Evolutionary conservation across 108 stramenopile species (phyloP).

Genomic region (Nitzschia putrida): DNA sequence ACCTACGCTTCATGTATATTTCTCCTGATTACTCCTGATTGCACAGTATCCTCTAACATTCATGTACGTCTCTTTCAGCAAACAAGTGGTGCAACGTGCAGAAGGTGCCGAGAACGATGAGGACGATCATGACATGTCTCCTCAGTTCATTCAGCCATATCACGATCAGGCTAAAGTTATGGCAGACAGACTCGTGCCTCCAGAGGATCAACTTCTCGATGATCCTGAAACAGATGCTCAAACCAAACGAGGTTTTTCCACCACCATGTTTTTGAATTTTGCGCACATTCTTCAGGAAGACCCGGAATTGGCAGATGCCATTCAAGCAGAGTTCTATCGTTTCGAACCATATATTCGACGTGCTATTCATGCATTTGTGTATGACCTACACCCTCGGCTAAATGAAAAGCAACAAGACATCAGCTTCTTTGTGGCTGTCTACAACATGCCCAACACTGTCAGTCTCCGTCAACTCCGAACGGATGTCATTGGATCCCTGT

Average conservation of each 20-base stretch:
- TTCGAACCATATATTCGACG: slow-evolving; percentile 83
- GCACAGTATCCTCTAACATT: background rate
- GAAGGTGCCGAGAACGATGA: background rate
- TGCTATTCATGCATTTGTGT: slow-evolving; percentile 60
- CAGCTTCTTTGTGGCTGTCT: slow-evolving; percentile 81
- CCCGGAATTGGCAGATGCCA: slow-evolving; percentile 79
- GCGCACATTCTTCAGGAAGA: slow-evolving; percentile 61
- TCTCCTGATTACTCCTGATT: background rate
- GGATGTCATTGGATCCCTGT: slow-evolving; percentile 75
- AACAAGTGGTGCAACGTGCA: background rate
- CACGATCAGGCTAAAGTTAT: slow-evolving; percentile 68
- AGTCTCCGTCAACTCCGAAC: slow-evolving; percentile 79
- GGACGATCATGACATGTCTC: background rate
- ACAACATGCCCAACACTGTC: slow-evolving; percentile 63
- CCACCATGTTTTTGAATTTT: slow-evolving; percentile 76
- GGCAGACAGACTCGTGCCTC: slow-evolving; percentile 50
- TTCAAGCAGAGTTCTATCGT: slow-evolving; percentile 80
- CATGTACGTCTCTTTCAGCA: background rate
- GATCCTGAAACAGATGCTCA: slow-evolving; percentile 27
- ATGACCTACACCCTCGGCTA: slow-evolving; percentile 60
- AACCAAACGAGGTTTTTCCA: slow-evolving; percentile 49
- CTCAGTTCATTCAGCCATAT: slow-evolving; percentile 62
- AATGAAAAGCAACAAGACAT: slow-evolving; percentile 28
- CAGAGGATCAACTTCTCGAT: slow-evolving; percentile 26
- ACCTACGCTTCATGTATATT: background rate